Percentiles rank a stretch among this genome's conserved stretches.
These are phyloP conservation scores for Gentiana macrophylla DNA, from an alignment of 257 asterid genomes.

Conservation along the genomic window DNA sequence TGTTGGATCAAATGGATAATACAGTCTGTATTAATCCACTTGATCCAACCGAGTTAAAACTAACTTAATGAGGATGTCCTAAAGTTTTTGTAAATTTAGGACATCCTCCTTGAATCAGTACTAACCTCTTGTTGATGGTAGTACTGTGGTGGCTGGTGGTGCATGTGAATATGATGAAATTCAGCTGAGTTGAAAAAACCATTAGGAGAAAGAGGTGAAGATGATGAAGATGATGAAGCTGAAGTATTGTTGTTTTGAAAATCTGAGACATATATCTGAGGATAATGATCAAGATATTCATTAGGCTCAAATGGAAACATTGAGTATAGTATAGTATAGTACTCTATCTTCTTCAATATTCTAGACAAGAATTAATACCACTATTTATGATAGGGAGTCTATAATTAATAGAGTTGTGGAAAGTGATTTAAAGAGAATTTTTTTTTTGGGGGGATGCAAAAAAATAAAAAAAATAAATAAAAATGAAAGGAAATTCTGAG, in stretches of 20 bases:
- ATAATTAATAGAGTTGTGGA: slow-evolving; percentile 12
- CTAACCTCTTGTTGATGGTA: slow-evolving; percentile 32
- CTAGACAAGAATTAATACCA: neutral
- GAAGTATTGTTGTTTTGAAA: slow-evolving; percentile 3
- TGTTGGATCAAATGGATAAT: too few relatives aligned
- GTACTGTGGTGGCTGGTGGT: slow-evolving; percentile 14
- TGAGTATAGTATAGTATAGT: slow-evolving; percentile 17
- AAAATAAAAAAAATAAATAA: neutral
- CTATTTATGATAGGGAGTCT: neutral
- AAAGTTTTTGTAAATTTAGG: too few relatives aligned
- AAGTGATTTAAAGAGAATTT: slow-evolving; percentile 17
- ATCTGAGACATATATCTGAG: slow-evolving; percentile 18
- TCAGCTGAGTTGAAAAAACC: slow-evolving; percentile 26
- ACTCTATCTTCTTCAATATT: slow-evolving; percentile 26
- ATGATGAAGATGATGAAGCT: slow-evolving; percentile 18
- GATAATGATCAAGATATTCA: slow-evolving; percentile 19
- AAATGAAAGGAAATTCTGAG: slow-evolving; percentile 7
- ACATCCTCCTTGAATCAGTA: too few relatives aligned
- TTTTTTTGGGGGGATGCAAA: slow-evolving; percentile 8
- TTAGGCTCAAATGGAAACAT: slow-evolving; percentile 26
- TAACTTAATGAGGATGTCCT: too few relatives aligned
- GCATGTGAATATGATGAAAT: slow-evolving; percentile 17
- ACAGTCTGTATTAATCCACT: neutral
- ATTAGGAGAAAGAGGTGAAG: slow-evolving; percentile 31
- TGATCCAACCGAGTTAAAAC: neutral